Evolutionary conservation across 768 basidiomycete species (phyloP).

Genomic region (Mycena rebaudengoi): DNA sequence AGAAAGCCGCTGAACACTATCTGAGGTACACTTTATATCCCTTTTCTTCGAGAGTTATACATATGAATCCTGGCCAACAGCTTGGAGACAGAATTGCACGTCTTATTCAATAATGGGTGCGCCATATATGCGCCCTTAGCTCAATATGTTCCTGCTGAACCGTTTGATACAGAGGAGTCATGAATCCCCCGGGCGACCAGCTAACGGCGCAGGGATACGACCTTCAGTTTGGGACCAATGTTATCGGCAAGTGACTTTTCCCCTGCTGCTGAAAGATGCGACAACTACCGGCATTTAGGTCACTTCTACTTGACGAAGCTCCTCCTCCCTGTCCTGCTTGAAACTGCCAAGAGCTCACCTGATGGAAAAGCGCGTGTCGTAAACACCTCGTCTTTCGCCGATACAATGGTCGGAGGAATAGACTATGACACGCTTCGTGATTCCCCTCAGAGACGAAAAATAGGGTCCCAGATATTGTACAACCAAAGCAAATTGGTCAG

Average conservation of each 20-base stretch:
- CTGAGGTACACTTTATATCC: too few relatives aligned
- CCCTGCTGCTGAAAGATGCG: not conserved
- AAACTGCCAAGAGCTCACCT: slow-evolving; percentile 45
- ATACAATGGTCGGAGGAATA: slow-evolving; percentile 38
- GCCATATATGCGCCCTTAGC: slow-evolving; percentile 21
- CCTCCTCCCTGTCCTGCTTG: slow-evolving; percentile 55
- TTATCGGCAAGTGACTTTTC: slow-evolving; percentile 46
- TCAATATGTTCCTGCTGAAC: not conserved
- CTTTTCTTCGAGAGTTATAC: too few relatives aligned
- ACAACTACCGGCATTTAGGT: slow-evolving; percentile 39
- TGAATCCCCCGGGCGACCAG: slow-evolving; percentile 47
- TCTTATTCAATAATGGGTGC: slow-evolving; percentile 61
- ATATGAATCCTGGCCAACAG: too few relatives aligned
- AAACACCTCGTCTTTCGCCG: slow-evolving; percentile 52
- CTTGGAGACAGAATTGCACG: slow-evolving; percentile 54
- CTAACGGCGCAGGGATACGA: slow-evolving; percentile 61
- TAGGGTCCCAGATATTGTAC: slow-evolving; percentile 31
- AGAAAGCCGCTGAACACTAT: not conserved
- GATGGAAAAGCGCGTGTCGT: slow-evolving; percentile 57
- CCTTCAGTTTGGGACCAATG: slow-evolving; percentile 64
- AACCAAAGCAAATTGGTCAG: slow-evolving; percentile 56
- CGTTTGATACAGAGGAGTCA: slow-evolving; percentile 51
- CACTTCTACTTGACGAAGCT: slow-evolving; percentile 58
- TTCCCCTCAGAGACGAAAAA: slow-evolving; percentile 35
- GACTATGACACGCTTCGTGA: slow-evolving; percentile 52